Base-by-base conservation (phyloP, 148 eudicot species). In the Arctostaphylos glauca region DNA sequence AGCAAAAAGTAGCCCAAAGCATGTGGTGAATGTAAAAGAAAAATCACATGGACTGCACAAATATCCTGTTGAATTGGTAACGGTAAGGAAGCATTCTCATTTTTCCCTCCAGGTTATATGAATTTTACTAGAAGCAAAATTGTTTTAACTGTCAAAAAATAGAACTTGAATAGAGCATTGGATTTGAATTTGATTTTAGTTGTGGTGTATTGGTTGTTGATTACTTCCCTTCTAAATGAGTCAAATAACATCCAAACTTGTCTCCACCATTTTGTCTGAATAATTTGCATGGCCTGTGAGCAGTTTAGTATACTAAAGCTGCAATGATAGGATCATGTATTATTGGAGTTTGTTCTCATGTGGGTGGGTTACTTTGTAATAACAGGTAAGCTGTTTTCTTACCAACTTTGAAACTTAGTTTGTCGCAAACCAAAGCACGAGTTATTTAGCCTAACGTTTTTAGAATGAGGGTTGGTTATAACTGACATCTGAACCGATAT, bases 1-100 rank as follows among this genome's bases (percentile, higher is more conserved):
- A 85, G 96, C 97, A 46, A 92, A 92, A 81, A 94, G 93, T 87
- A 85, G 82, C 83, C 88, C 90, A 31, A 91, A 89, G 86, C 83
- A 87, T 81, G 64, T 70, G 70, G 48, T 44, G 38, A 88, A 82
- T 78, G 87, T 86, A 55, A 76, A 78, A 80, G 81, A 70, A 48
- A 88, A 86, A 84, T 84, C 90, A 58, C 78, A 67, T 67, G 82
- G 68, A 72, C 83, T 44, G 49, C 91, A 78, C 52, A 91, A 88
- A 82, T 88, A 87, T 85, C 98, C 99, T 77, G 88, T 94, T 56
- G 98, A 96, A 76, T 88, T 91, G 86, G 86, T 96, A 46, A 92
- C 89, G 85, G 99, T 96, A 78, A 91, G 95, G 23, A 81, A 78
- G 86, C 62, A 10, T 9, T 78, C 72, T 79, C 41, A 53, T 68